phyloP scores from a whole-genome alignment of 768 basidiomycete genomes.

The Boletus sp. region DNA sequence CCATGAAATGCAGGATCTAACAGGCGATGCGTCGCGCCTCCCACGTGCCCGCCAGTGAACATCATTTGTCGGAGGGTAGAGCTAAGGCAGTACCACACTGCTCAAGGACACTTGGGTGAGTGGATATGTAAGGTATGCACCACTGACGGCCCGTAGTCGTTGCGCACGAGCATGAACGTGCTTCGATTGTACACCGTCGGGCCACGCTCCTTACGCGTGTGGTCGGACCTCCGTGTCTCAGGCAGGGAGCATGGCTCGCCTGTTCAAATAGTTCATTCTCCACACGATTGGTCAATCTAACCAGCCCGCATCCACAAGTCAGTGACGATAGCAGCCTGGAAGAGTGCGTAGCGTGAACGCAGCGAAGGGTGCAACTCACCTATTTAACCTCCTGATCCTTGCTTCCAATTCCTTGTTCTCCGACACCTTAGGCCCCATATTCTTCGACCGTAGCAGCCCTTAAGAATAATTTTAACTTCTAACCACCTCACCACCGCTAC shows the following conservation, averaged over 20 bases:
- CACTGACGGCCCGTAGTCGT: conserved; percentile 7
- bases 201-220: conserved; percentile 30
- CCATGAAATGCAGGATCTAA: conserved; percentile 23
- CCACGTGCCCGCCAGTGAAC: conserved; percentile 23
- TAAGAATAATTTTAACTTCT: conserved; percentile 26
- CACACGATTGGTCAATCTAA: conserved; percentile 22
- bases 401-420: conserved; percentile 38
- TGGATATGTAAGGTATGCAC: conserved; percentile 14
- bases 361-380: conserved; percentile 39
- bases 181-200: conserved; percentile 16
- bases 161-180: conserved; percentile 1
- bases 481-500: conserved; percentile 38
- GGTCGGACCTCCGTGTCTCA: conserved; percentile 20
- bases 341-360: conserved; percentile 43
- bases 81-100: conserved; percentile 8
- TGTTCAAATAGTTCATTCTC: conserved; percentile 19
- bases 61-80: not conserved
- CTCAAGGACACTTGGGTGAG: conserved; percentile 13
- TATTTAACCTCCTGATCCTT: conserved; percentile 28
- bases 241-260: conserved; percentile 26
- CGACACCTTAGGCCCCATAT: conserved; percentile 34
- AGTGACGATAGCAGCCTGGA: conserved; percentile 23
- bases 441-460: conserved; percentile 29
- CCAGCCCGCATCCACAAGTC: conserved; percentile 34
- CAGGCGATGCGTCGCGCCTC: conserved; percentile 15